Evolutionary conservation across 805 yeast species (phyloP).

Genomic region (Torulaspora gathmanii): DNA sequence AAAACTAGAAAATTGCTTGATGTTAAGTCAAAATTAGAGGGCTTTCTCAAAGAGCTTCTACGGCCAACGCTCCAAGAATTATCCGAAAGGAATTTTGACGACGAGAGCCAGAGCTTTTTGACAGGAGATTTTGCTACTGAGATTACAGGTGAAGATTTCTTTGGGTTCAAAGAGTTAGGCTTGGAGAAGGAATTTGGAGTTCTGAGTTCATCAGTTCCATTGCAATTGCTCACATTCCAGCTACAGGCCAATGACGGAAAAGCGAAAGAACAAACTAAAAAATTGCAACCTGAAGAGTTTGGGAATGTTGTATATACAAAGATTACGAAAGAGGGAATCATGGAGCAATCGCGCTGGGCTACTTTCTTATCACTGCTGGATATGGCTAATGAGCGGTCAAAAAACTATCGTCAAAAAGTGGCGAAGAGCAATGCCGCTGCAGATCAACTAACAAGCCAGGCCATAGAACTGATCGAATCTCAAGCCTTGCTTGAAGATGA

Average conservation of each 20-base stretch:
- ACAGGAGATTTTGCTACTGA: slow-evolving; percentile 94
- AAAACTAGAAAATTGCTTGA: slow-evolving; percentile 68
- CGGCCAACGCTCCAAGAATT: slow-evolving; percentile 73
- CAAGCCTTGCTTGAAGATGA: slow-evolving; percentile 74
- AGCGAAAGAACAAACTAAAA: slow-evolving; percentile 47
- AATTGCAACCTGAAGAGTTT: slow-evolving; percentile 60
- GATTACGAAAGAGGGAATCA: slow-evolving; percentile 49
- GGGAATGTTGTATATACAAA: slow-evolving; percentile 51
- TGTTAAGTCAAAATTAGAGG: slow-evolving; percentile 58
- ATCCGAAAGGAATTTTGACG: slow-evolving; percentile 74
- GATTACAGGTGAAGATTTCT: slow-evolving; percentile 88
- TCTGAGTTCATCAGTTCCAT: slow-evolving; percentile 78
- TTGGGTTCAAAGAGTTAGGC: slow-evolving; percentile 93
- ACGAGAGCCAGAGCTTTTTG: slow-evolving; percentile 88
- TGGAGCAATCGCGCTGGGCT: slow-evolving; percentile 48
- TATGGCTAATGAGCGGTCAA: slow-evolving; percentile 41
- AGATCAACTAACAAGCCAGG: slow-evolving; percentile 31
- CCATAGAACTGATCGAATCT: slow-evolving; percentile 25
- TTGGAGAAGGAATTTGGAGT: slow-evolving; percentile 87
- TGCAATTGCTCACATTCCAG: slow-evolving; percentile 60
- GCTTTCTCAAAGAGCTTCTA: slow-evolving; percentile 70
- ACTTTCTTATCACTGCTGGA: slow-evolving; percentile 50
- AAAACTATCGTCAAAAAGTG: slow-evolving; percentile 41
- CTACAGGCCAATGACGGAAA: slow-evolving; percentile 65
- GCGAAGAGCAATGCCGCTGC: slow-evolving; percentile 36